A percentile compares a stretch with the other conserved stretches of the same genome.
Conservation (phyloP, 768 basidiomycete species). For the Serendipita indica region DNA sequence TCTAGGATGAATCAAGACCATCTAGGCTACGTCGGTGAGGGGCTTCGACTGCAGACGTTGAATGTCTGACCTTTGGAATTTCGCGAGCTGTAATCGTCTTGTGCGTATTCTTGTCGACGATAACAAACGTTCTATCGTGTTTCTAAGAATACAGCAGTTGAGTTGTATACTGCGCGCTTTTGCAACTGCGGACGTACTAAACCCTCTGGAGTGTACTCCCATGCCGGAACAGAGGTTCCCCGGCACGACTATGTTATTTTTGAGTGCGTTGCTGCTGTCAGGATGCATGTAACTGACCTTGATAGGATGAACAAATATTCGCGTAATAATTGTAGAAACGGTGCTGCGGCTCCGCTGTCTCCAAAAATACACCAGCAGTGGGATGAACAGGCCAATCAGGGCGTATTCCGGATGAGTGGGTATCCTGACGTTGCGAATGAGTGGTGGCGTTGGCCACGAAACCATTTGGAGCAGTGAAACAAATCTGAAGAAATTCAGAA, state of each 20-base stretch:
- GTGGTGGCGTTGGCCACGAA: background rate
- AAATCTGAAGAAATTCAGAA: too few species aligned
- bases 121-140: conserved; percentile 58
- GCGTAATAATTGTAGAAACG: conserved; percentile 12
- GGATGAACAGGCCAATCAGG: background rate
- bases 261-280: conserved; percentile 17
- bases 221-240: conserved; percentile 43
- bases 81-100: conserved; percentile 54
- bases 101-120: conserved; percentile 41
- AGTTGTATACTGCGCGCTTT: background rate
- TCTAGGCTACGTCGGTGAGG: conserved; percentile 26
- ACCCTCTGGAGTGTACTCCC: conserved; percentile 44
- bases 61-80: conserved; percentile 34
- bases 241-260: conserved; percentile 43
- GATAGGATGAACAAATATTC: conserved; percentile 38
- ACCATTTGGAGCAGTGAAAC: background rate
- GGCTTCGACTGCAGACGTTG: background rate
- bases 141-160: conserved; percentile 33
- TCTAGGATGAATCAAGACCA: conserved; percentile 48
- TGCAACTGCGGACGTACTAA: conserved; percentile 21
- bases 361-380: background rate
- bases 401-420: background rate
- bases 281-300: conserved; percentile 30
- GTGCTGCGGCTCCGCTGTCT: background rate
- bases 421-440: background rate